Base-by-base conservation (phyloP, 1,139 yeast genomes). In the Hyphopichia fennica region DNA sequence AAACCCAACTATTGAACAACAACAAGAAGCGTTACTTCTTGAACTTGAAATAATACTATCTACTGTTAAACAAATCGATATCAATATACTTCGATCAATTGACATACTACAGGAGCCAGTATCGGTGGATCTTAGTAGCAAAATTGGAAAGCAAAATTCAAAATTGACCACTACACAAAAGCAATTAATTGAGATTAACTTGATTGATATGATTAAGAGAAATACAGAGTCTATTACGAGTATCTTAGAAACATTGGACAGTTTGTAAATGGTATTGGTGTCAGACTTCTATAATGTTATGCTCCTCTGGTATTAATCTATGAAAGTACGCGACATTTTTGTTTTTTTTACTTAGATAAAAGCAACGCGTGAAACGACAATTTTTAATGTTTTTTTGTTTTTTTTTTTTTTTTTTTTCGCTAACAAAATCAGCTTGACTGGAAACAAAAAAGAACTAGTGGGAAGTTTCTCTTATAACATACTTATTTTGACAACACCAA, bases 1-100 rank as follows among this genome's bases (percentile, higher is more conserved):
- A 10, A 25, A 25, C n/a, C 9, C 28, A 25, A 9, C 34, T 17
- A 6, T 22, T 6, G 3, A 42, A 25, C 37, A 41, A 31, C 46
- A 57, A 37, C 67, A 67, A 42, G 54, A 60, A 34, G 43, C 50
- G 16, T 56, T 69, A 9, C 51, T 70, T 8, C 38, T 54, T 13
- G 74, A 70, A 48, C 54, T 70, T 30, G 58, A 62, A 40, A 50
- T 65, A 57, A 70, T 70, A 4, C 53, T 66, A 15, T 43, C 56
- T 18, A 69, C 75, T 2, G 56, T 60, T 11, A 58, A 59, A 35
- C 53, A 53, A 37, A 67, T 69, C 29, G 62, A 70, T 42, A 45
- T 44, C 15, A 67, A 63, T 44, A 35, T 70, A 16, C 36, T 48
- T n/a, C 54, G 54, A 30, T 55, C 69, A 11, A 57, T 61, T 31